These are phyloP conservation scores for Mallotus nudiflorus DNA, from an alignment of 345 rosid species.

Conservation along the genomic window DNA sequence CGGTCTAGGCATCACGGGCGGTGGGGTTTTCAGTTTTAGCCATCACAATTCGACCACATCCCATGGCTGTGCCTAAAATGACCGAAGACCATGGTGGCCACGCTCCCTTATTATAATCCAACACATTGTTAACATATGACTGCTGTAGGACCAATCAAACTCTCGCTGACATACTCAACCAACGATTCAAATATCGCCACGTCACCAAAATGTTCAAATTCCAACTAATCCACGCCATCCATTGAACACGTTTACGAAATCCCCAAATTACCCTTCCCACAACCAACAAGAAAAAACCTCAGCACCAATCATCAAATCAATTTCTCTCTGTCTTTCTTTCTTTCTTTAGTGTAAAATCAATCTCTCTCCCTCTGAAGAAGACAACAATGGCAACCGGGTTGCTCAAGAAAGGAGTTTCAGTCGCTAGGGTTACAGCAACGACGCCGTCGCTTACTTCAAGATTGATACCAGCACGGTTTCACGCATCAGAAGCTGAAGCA, in stretches of 20 bases:
- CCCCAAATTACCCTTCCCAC: constrained; percentile 19
- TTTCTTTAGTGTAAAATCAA: too few relatives aligned
- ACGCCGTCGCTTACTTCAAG: constrained; percentile 24
- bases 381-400: constrained; percentile 16
- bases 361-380: neutral
- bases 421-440: constrained; percentile 14
- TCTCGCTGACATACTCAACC: neutral
- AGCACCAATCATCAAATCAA: neutral
- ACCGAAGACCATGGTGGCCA: neutral
- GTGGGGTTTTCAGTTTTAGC: too few relatives aligned
- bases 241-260: neutral
- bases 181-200: constrained; percentile 1
- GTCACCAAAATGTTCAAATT: neutral
- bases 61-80: neutral
- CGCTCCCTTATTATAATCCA: neutral
- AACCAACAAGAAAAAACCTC: too few relatives aligned
- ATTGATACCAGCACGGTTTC: constrained; percentile 39
- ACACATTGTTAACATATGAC: neutral
- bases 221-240: constrained; percentile 8
- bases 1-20: too few relatives aligned
- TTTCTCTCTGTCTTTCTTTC: too few relatives aligned
- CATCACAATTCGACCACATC: too few relatives aligned
- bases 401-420: constrained; percentile 18
- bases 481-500: constrained; percentile 52
- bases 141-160: neutral